Evolutionary conservation across 768 basidiomycete species (phyloP), one percentile per base, ranked within the genome.

Genomic region (Suillus subalutaceus): DNA sequence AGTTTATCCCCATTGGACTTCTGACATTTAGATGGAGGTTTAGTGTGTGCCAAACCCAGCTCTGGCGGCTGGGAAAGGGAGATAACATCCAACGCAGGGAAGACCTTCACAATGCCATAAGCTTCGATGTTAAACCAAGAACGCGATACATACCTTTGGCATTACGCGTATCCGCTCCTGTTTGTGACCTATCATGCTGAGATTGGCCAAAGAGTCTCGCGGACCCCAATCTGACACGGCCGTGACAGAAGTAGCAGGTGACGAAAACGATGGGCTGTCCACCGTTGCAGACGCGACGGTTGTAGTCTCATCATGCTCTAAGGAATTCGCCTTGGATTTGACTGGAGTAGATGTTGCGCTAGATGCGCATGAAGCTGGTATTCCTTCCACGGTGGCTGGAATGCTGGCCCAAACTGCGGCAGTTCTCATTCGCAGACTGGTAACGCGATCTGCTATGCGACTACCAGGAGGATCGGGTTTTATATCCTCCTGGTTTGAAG

Each of bases 401-500:
- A 76, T 65, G 32, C 75, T 70, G 64, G 50, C 62, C 65, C 78
- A 63, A 38, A 76, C 61, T 63, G 66, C 67, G 46, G 73, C 73
- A 7, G 66, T 78, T 61, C 75, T 73, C 46, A 68, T 58, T 50
- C 75, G 77, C 62, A 76, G 77, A 26, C 67, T 68, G 53, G 63
- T 67, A 35, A 48, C 71, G 58, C 71, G 75, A 44, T 67, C 46
- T 59, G 69, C 67, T 26, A 68, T 78, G 66, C 72, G 65, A 64
- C 75, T 68, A 4, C 75, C 75, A 20, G 59, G 59, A 60, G 59
- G 59, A 30, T 43, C 26, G 6, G 30, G 59, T 1, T 13, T 44
- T 20, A 43, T 13, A 32, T 43, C 41, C 18, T 60, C 59, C 37
- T 44, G 59, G 20, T 7, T 41, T 16, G 40, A 30, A 6, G 40